Evolutionary conservation across 2,329 filamentous ascomycete genomes (phyloP), one percentile per base, ranked within the genome.

Genomic region (Aspergillus pseudoglaucus): DNA sequence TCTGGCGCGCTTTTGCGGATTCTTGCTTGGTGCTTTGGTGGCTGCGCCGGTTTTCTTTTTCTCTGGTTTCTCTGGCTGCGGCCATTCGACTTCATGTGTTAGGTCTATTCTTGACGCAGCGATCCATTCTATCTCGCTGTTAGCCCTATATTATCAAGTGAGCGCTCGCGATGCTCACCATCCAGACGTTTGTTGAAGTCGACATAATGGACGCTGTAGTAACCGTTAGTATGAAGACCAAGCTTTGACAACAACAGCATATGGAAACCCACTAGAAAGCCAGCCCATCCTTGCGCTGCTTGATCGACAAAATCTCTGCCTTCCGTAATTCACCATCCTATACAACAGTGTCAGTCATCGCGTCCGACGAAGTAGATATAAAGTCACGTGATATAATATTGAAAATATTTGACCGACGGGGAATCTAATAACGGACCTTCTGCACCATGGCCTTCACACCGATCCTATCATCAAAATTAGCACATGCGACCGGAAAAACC

Each of bases 251-350:
- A 5, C 42, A 20, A 22, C 15, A 7, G 48, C 3, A 10, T 1
- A 14, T 10, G 4, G 23, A 9, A n/a, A 60, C 72, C 46, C 67
- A 76, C 73, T 96, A 96, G 64, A 91, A 96, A 47, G 88, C 87
- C 35, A 88, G 85, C 14, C 87, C 85, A 61, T 88, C 91, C 69
- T 94, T 94, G 18, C 88, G 87, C 50, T 90, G 88, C 63, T 88
- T 85, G 59, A 97, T 94, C 50, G 89, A 93, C n/a, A 98, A 75
- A 53, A 98, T 95, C 68, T 98, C 93, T 59, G 93, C 93, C 72
- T 93, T 90, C 59, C 93, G 85, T 52, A 87, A 80, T 62, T 90
- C 84, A 51, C 89, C 89, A 68, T 95, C 81, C 81, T 84, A 58
- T 9, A 57, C 10, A 25, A 37, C 53, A 17, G n/a, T 44, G 55